Conservation (phyloP, 805 yeast genomes). For the Sugiyamaella marilandica region DNA sequence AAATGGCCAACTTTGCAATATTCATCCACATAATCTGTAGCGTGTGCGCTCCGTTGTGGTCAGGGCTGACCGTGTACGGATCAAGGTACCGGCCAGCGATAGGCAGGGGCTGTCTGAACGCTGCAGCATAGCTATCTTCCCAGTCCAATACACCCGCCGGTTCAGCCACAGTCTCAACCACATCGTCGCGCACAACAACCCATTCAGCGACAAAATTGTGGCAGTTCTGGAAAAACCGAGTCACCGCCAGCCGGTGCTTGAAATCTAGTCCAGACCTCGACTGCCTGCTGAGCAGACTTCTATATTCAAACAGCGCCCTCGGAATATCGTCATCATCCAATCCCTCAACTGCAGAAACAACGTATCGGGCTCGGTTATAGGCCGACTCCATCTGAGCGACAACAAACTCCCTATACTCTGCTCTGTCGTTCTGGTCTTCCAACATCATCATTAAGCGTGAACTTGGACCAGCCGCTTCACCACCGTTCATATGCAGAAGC, state of each 20-base stretch:
- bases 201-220: not conserved
- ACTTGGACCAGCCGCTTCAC: conserved; percentile 67
- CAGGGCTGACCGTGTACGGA: not conserved
- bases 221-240: not conserved
- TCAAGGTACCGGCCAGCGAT: not conserved
- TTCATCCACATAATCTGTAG: not conserved
- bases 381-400: not conserved
- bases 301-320: not conserved
- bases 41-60: not conserved
- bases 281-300: not conserved
- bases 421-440: conserved; percentile 78
- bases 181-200: not conserved
- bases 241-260: not conserved
- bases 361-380: not conserved
- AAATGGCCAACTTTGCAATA: not conserved
- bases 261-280: not conserved
- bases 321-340: not conserved
- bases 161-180: not conserved
- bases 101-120: not conserved
- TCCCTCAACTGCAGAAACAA: not conserved
- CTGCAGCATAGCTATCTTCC: not conserved
- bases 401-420: conserved; percentile 43
- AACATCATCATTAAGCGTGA: conserved; percentile 44
- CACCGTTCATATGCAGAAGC: conserved; percentile 6
- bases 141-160: not conserved